phyloP scores from a whole-genome alignment of 1,139 yeast species.

The Lodderomyces orthopsilosis region DNA sequence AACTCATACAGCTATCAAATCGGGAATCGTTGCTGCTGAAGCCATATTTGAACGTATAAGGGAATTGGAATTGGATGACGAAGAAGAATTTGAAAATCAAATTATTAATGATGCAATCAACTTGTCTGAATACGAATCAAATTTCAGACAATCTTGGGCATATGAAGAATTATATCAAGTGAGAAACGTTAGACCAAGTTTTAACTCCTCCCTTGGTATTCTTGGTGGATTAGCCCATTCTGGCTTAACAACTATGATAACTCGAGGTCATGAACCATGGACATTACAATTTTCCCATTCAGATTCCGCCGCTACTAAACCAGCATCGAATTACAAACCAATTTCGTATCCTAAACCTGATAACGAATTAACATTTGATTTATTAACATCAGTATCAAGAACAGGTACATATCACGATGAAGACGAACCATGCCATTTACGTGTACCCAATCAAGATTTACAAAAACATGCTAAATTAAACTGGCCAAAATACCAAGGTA shows the following conservation, averaged over 20 bases:
- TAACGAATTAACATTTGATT: constrained; percentile 82
- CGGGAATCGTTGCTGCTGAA: constrained; percentile 95
- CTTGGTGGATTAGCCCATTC: constrained; percentile 81
- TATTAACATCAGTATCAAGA: constrained; percentile 87
- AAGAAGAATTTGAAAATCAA: constrained; percentile 43
- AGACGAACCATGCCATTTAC: constrained; percentile 84
- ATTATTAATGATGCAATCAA: constrained; percentile 42
- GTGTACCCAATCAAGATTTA: constrained; percentile 72
- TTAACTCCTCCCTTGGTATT: constrained; percentile 66
- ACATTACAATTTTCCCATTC: constrained; percentile 70
- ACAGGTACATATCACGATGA: constrained; percentile 97
- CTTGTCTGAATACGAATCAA: constrained; percentile 56
- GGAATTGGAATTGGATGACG: constrained; percentile 46
- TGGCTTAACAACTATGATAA: constrained; percentile 76
- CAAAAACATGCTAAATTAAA: constrained; percentile 63
- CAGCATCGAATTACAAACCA: constrained; percentile 62
- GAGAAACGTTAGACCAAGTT: constrained; percentile 90
- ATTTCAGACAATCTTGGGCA: constrained; percentile 79
- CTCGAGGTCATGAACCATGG: constrained; percentile 84
- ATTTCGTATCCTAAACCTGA: constrained; percentile 95
- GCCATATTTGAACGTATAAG: constrained; percentile 59
- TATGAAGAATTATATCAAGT: constrained; percentile 76
- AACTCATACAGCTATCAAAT: constrained; percentile 95
- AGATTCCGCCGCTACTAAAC: constrained; percentile 69
- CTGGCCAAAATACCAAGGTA: constrained; percentile 77